Conservation (phyloP, 768 basidiomycete genomes). For the Gautieria morchelliformis region DNA sequence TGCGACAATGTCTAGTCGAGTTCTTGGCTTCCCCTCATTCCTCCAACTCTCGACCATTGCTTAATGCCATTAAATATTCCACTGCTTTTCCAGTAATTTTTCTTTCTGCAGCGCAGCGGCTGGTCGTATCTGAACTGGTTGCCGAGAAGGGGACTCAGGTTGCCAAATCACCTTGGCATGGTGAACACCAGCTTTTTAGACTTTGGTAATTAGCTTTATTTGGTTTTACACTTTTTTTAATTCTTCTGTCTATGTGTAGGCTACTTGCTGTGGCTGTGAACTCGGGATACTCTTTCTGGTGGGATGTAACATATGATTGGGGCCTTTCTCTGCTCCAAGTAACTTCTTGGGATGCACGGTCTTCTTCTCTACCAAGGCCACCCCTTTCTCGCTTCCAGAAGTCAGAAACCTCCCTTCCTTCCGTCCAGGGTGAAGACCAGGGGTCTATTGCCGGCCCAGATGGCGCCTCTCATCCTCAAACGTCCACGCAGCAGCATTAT, state of each 20-base stretch:
- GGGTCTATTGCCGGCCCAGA: neutral
- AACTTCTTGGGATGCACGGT: conserved; percentile 18
- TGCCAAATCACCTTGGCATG: conserved; percentile 49
- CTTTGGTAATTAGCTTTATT: conserved; percentile 49
- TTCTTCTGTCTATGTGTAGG: conserved; percentile 33
- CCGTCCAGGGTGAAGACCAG: conserved; percentile 9
- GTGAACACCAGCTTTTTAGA: conserved; percentile 70
- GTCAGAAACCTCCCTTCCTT: conserved; percentile 10
- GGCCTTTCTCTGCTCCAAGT: conserved; percentile 67
- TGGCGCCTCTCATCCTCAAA: conserved; percentile 34
- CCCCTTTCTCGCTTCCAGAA: conserved; percentile 5
- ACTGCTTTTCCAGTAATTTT: conserved; percentile 95
- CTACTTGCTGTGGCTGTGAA: conserved; percentile 77
- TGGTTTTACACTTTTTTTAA: neutral
- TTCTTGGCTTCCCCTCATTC: conserved; percentile 52
- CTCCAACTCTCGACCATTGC: conserved; percentile 59
- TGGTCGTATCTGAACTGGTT: conserved; percentile 52
- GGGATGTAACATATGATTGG: conserved; percentile 99
- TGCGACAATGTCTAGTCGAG: conserved; percentile 91
- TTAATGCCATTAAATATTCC: conserved; percentile 93
- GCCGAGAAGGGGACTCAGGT: conserved; percentile 37
- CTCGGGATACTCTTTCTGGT: conserved; percentile 95
- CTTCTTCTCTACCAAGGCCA: conserved; percentile 14
- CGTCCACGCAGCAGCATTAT: conserved; percentile 34
- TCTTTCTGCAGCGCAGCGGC: conserved; percentile 82